Base-by-base conservation (phyloP, 768 basidiomycete species). In the Rhodotorula kratochvilovae region DNA sequence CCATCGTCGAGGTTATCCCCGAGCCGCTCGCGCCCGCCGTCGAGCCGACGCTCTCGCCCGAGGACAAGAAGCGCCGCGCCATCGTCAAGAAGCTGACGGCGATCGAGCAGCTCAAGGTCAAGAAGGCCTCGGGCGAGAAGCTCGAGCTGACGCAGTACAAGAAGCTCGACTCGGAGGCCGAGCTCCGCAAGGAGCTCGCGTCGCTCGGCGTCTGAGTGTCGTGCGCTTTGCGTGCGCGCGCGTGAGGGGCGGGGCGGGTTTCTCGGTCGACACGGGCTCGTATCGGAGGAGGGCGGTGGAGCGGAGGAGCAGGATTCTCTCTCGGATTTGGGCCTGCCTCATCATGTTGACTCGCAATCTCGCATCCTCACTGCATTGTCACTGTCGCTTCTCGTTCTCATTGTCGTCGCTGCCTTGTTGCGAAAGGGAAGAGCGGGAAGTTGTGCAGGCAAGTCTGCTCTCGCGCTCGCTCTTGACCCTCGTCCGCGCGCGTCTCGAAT, bases 61-160 rank as follows among this genome's bases (percentile, higher is more conserved):
- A 84, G 57, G 89, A 90, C 59, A 99, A 98, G 87, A 97, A 95
- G 85, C 86, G 90, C 59, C 85, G 96, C 77, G 97, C 96, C 80
- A 78, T 99, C 80, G 91, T 86, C 80, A 99, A 99, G 85, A 99
- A 96, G 93, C 84, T 99, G 75, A 97, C 96, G 80, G 95, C 95
- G n/a, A 98, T 99, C 75, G 92, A 97, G 31, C 94, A 98, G 78
- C 86, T 99, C 61, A 98, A 97, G 83, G 91, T 90, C 75, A 92
- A 93, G 83, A 85, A 87, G 36, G 89, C 86, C 78, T 86, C 90
- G 46, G 95, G 96, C 1, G 94, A 98, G 80, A 86, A 89, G 66
- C 84, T 99, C 42, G 95, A 99, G 81, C 88, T 88, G 67, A 99
- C 95, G 27, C 95, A 99, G 81, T 83, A 95, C 76, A 90, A 90